Base-by-base conservation (phyloP, 345 rosid species). In the Brassica rapa region DNA sequence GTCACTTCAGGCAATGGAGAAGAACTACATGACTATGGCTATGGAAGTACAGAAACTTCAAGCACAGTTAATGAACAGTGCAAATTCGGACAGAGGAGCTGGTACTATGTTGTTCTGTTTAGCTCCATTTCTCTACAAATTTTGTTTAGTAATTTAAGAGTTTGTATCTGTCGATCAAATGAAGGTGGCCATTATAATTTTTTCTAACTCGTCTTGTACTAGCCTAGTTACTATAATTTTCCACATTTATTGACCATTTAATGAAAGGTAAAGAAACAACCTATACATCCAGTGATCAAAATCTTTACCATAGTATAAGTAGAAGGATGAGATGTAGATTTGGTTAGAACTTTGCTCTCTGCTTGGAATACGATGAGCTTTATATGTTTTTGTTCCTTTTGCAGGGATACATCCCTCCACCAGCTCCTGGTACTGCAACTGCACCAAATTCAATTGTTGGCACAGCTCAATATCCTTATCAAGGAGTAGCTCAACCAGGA, bases 1-100 rank as follows among this genome's bases (percentile, higher is more conserved):
- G 82, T 91, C 94, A 72, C 96, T 93, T 79, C 97, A 93, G 79
- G 91, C 85, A 27, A 93, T 95, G 99, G 93, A 93, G 83, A 87
- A 90, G 80, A 91, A 91, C 85, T 93, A 91, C 68, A 83, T 84
- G 73, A 86, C 88, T 21, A 91, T 95, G 99, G 86, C 96, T 30
- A 85, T 83, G 88, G 99, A 95, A 84, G 94, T 93, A 70, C 96
- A 95, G 77, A 93, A 95, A 74, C 98, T 91, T 77, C 92, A 88
- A 71, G 90, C 88, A 10, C 94, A 90, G 79, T 75, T 95, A 76
- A 82, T 76, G 53, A 91, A 88, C 77, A 41, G 15, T 43, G 53
- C 53, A 43, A 43, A 43, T 43, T 12, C 53, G 6, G 53, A 43
- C 15, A 43, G 53, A 12, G 15, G 53, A 12, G 53, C 53, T 12